phyloP scores from a whole-genome alignment of 768 basidiomycete genomes.

The Scleroderma citrinum region DNA sequence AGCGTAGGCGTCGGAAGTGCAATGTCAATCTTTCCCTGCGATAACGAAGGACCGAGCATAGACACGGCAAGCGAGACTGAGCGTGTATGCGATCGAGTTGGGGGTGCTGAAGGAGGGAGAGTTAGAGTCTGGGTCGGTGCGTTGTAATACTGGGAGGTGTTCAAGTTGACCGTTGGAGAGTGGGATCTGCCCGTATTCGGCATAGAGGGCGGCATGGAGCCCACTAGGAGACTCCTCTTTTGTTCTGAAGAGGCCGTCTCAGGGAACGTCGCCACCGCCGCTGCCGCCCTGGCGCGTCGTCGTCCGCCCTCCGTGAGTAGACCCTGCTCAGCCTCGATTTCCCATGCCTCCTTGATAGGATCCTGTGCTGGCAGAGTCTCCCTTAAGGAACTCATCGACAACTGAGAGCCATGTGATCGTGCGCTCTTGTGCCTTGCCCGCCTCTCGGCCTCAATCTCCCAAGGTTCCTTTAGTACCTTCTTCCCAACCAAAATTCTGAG shows the following conservation, averaged over 20 bases:
- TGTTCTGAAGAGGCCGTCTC: conserved; percentile 4
- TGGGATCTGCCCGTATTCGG: conserved; percentile 19
- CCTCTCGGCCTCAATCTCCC: conserved; percentile 74
- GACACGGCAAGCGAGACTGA: conserved; percentile 51
- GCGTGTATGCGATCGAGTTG: conserved; percentile 47
- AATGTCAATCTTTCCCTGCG: conserved; percentile 34
- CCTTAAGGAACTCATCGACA: background rate
- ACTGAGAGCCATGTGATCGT: conserved; percentile 22
- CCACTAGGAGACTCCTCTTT: conserved; percentile 13
- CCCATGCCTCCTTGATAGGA: conserved; percentile 67
- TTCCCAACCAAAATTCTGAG: conserved; percentile 63
- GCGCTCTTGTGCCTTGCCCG: conserved; percentile 38
- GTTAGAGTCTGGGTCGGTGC: conserved; percentile 51
- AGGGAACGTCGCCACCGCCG: conserved; percentile 30
- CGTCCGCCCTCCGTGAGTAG: conserved; percentile 69
- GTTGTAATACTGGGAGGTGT: conserved; percentile 56
- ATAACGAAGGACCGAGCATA: conserved; percentile 5
- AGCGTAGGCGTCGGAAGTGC: conserved; percentile 61
- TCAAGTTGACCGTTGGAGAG: conserved; percentile 29
- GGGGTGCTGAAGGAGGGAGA: conserved; percentile 56
- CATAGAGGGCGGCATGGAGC: conserved; percentile 22
- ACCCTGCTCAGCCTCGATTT: conserved; percentile 72
- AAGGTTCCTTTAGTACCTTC: conserved; percentile 62
- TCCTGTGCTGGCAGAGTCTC: conserved; percentile 16
- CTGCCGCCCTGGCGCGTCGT: conserved; percentile 54